Conservation (phyloP, 345 rosid species). For the Pistacia atlantica region DNA sequence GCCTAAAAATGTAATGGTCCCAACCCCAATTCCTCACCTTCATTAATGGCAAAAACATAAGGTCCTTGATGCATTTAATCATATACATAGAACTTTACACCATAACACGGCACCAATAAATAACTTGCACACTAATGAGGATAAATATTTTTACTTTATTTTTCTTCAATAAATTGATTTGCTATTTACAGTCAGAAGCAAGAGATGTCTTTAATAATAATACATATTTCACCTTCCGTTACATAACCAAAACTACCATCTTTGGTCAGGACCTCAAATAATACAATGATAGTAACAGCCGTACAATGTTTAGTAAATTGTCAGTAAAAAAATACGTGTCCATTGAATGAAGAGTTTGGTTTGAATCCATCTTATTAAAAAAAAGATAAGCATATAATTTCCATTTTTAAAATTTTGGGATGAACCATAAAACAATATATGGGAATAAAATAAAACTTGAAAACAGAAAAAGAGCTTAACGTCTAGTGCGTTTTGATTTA, state of each 20-base stretch:
- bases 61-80: not conserved
- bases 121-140: not conserved
- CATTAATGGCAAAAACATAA: slow-evolving; percentile 9
- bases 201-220: not conserved
- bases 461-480: no score
- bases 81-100: not conserved
- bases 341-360: no score
- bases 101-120: not conserved
- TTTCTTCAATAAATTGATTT: not conserved
- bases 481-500: no score
- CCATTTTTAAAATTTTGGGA: no score
- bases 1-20: slow-evolving; percentile 1
- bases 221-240: not conserved
- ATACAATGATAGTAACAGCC: not conserved
- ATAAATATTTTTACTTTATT: not conserved
- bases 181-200: not conserved
- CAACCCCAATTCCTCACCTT: not conserved
- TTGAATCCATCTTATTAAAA: no score
- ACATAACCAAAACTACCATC: not conserved
- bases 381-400: no score
- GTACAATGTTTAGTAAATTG: no score
- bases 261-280: not conserved
- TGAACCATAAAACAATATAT: no score
- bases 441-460: not conserved
- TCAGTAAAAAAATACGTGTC: no score